Percentiles rank a stretch among this genome's conserved stretches.
Evolutionary conservation across 2,329 filamentous ascomycete genomes (phyloP).

Genomic region (Elsinoe arachidis): DNA sequence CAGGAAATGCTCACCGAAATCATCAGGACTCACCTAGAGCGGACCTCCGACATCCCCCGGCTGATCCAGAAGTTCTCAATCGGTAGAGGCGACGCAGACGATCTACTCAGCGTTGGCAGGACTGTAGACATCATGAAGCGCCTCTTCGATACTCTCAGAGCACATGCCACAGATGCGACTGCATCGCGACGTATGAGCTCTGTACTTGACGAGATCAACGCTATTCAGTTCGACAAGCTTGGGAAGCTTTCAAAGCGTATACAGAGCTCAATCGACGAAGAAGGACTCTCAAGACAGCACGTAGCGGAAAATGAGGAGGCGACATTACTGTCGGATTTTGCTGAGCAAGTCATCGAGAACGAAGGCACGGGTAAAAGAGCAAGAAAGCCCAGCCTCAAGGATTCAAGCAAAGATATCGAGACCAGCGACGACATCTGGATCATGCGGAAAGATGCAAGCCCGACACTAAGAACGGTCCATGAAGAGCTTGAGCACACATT

Average conservation of each 20-base stretch:
- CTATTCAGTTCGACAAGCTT: slow-evolving; percentile 56
- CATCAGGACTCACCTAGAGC: slow-evolving; percentile 58
- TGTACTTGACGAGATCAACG: slow-evolving; percentile 37
- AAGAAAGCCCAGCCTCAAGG: slow-evolving; percentile 15
- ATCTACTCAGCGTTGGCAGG: slow-evolving; percentile 71
- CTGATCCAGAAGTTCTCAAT: slow-evolving; percentile 91
- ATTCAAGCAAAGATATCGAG: slow-evolving; percentile 15
- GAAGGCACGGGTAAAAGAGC: slow-evolving; percentile 41
- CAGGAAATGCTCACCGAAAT: slow-evolving; percentile 61
- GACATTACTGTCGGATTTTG: slow-evolving; percentile 61
- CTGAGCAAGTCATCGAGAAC: slow-evolving; percentile 59
- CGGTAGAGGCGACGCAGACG: slow-evolving; percentile 83
- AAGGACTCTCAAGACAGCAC: slow-evolving; percentile 75
- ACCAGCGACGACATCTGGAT: slow-evolving; percentile 47
- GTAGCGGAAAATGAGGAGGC: slow-evolving; percentile 64
- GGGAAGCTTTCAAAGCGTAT: slow-evolving; percentile 63
- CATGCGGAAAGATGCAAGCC: slow-evolving; percentile 58
- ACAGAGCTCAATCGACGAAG: slow-evolving; percentile 76
- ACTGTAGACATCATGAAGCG: slow-evolving; percentile 69
- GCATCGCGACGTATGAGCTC: not conserved
- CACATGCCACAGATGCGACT: slow-evolving; percentile 30
- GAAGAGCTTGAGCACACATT: slow-evolving; percentile 52
- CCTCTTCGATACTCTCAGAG: slow-evolving; percentile 44
- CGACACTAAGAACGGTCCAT: slow-evolving; percentile 59
- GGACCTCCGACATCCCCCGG: slow-evolving; percentile 77